Evolutionary conservation across 2,329 filamentous ascomycete species (phyloP), one percentile per base, ranked within the genome.

Genomic region (Trichophyton schoenleinii): DNA sequence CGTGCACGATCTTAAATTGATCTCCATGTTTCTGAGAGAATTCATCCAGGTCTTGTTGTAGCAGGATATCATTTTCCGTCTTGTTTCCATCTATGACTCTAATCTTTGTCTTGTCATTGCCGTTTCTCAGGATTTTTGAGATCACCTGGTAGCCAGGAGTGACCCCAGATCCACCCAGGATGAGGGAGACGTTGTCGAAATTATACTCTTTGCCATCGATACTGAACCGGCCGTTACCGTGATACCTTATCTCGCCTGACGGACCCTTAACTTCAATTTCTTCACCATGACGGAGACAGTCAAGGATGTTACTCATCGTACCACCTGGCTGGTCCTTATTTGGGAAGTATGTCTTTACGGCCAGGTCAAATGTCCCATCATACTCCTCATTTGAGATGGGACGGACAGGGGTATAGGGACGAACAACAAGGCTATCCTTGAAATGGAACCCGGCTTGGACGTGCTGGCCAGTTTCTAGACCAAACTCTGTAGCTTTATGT

Each of bases 401-500:
- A 9, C 75, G 68, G 0, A 76, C 79, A 0, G 80, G 80, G 0
- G 80, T 81, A 66, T 82, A 82, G 0, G 73, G 72, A 0, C 80
- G 75, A 11, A 80, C 73, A 9, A 82, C 71, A 71, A 82, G 78
- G 58, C 75, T 73, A 64, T 82, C 79, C 48, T 71, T 67, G 62
- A 82, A 71, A 62, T 83, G 79, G 65, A 82, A 81, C 1, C 80
- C 80, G 7, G 82, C 63, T 60, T 80, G 74, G 22, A 83, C 68
- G 64, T 83, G 80, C 66, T 83, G 78, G 60, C 80, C 79, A 0
- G 78, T 82, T 15, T 73, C 73, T 0, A 82, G 68, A 0, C 79
- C 79, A 0, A 82, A 72, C 5, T 74, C 69, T n/a, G 72, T 69
- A 38, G 71, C 70, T 20, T 65, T 67, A 0, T 72, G 67, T 0